phyloP scores from a whole-genome alignment of 2,329 filamentous ascomycete species.

The Leptographium lundbergii region DNA sequence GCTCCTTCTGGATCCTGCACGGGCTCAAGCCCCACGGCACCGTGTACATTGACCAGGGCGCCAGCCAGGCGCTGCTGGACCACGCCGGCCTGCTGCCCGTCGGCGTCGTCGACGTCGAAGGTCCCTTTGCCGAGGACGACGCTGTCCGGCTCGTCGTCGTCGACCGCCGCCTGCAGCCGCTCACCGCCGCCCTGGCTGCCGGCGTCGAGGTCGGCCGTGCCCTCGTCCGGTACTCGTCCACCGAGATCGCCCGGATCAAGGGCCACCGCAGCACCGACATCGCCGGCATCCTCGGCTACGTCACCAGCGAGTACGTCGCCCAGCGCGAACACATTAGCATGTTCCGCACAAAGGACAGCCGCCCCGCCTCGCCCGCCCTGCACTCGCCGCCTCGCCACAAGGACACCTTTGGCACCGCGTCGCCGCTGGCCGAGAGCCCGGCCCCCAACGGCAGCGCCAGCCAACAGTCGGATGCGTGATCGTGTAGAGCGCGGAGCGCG shows the following conservation, averaged over 20 bases:
- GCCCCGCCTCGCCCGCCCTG: conserved; percentile 33
- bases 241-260: conserved; percentile 73
- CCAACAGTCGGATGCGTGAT: background rate
- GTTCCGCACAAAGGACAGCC: conserved; percentile 38
- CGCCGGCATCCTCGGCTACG: conserved; percentile 68
- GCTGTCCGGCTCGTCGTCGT: conserved; percentile 78
- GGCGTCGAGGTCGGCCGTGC: conserved; percentile 73
- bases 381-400: background rate
- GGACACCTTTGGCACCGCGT: background rate
- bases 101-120: conserved; percentile 83
- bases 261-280: conserved; percentile 78
- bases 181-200: conserved; percentile 60
- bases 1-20: conserved; percentile 95
- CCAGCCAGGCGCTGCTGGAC: conserved; percentile 62
- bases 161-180: conserved; percentile 65
- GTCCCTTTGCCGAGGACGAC: conserved; percentile 83
- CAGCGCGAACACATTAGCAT: conserved; percentile 80
- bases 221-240: conserved; percentile 82
- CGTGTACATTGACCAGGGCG: conserved; percentile 85
- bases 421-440: background rate
- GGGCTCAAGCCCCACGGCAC: conserved; percentile 83
- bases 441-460: background rate
- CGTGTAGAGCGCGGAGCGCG: no score
- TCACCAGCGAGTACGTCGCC: conserved; percentile 88
- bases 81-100: conserved; percentile 84